Evolutionary conservation across 2,329 filamentous ascomycete genomes (phyloP).

Genomic region (Corniculantispora saksenae): DNA sequence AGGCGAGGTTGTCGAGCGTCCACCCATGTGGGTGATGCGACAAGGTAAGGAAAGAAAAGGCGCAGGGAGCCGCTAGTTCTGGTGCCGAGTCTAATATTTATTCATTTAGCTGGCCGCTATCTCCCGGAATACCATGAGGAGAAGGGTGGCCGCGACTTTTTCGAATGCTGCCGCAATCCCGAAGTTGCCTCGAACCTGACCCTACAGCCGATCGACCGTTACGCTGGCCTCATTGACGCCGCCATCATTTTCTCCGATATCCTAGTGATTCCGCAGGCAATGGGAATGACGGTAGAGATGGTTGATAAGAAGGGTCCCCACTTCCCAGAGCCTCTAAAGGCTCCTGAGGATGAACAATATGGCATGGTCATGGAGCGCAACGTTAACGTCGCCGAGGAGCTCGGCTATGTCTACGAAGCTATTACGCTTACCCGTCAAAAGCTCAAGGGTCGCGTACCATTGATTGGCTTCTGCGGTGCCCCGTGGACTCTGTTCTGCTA

Average conservation of each 20-base stretch:
- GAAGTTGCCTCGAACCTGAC: slow-evolving; percentile 93
- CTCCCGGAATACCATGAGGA: slow-evolving; percentile 97
- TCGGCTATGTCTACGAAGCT: slow-evolving; percentile 94
- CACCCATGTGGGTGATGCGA: slow-evolving; percentile 99
- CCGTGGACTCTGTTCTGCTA: slow-evolving; percentile 98
- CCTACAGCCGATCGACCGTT: slow-evolving; percentile 92
- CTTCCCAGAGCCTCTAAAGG: slow-evolving; percentile 81
- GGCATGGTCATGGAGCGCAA: slow-evolving; percentile 70
- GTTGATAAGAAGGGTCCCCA: slow-evolving; percentile 94
- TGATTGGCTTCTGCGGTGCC: slow-evolving; percentile 95
- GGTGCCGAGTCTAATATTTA: slow-evolving; percentile 3
- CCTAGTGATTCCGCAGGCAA: slow-evolving; percentile 92
- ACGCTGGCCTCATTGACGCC: slow-evolving; percentile 84
- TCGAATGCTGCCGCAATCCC: slow-evolving; percentile 92
- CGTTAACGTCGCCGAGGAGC: slow-evolving; percentile 81
- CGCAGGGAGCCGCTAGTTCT: neutral
- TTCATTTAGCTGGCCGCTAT: slow-evolving; percentile 87
- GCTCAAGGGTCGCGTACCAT: slow-evolving; percentile 80
- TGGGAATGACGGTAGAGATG: slow-evolving; percentile 99
- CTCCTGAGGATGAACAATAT: slow-evolving; percentile 83
- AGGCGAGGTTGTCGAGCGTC: slow-evolving; percentile 85
- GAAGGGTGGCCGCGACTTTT: slow-evolving; percentile 90
- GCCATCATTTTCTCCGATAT: slow-evolving; percentile 99
- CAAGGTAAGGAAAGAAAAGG: slow-evolving; percentile 65
- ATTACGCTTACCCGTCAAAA: slow-evolving; percentile 90